Conservation (phyloP, 192 early-diverging fungal genomes). For the Backusella westeae region DNA sequence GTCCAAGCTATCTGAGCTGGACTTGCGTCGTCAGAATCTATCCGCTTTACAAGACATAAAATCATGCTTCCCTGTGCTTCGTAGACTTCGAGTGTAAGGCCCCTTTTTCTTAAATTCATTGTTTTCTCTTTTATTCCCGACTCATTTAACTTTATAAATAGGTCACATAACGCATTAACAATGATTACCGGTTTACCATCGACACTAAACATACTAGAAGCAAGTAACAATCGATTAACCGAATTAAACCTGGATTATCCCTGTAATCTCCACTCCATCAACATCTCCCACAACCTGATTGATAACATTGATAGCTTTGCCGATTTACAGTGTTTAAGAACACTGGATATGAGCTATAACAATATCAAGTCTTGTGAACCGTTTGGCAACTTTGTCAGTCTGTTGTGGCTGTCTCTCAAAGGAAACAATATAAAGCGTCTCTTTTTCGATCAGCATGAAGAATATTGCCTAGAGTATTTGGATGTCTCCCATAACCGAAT, state of each 20-base stretch:
- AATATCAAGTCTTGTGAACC: constrained; percentile 35
- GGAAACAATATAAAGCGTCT: constrained; percentile 33
- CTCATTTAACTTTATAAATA: background rate
- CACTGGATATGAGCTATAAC: constrained; percentile 42
- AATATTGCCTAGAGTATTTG: constrained; percentile 37
- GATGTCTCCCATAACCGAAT: constrained; percentile 46
- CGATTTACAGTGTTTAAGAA: constrained; percentile 17
- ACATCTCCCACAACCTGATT: constrained; percentile 43
- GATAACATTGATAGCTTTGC: constrained; percentile 32
- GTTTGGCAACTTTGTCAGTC: constrained; percentile 35
- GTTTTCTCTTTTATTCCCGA: background rate
- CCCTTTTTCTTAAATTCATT: background rate
- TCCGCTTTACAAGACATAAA: background rate
- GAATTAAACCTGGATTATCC: constrained; percentile 33
- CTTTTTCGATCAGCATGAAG: background rate
- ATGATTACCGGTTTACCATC: constrained; percentile 17
- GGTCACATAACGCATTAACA: constrained; percentile 28
- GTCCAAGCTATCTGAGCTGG: background rate
- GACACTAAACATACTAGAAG: constrained; percentile 18
- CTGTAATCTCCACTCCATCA: constrained; percentile 40
- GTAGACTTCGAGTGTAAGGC: constrained; percentile 1
- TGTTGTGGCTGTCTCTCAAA: constrained; percentile 38
- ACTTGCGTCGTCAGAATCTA: background rate
- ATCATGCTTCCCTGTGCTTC: constrained; percentile 1
- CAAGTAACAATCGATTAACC: constrained; percentile 26